phyloP scores from a whole-genome alignment of 2,329 filamentous ascomycete species.

The Allantophomopsis cytisporea region DNA sequence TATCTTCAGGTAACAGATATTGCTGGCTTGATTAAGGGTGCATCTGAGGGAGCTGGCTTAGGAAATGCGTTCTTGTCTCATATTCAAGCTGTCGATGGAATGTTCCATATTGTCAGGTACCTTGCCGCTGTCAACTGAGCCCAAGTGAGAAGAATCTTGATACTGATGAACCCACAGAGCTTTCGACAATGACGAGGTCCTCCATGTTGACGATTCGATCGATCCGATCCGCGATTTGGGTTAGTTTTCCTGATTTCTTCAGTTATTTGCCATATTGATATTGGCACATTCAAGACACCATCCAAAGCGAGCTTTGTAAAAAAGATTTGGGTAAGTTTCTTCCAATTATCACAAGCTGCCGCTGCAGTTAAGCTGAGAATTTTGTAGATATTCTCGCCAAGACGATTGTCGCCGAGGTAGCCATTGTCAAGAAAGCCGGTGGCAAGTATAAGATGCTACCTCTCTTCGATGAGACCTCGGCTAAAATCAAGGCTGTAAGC shows the following conservation, averaged over 20 bases:
- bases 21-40: slow-evolving; percentile 29
- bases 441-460: slow-evolving; percentile 31
- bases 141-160: neutral
- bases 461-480: slow-evolving; percentile 27
- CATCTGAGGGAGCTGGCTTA: slow-evolving; percentile 27
- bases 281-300: slow-evolving; percentile 17
- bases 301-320: slow-evolving; percentile 25
- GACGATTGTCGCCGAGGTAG: slow-evolving; percentile 24
- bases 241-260: slow-evolving; percentile 11
- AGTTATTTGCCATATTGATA: slow-evolving; percentile 2
- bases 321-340: slow-evolving; percentile 22
- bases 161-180: slow-evolving; percentile 12
- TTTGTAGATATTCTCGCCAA: slow-evolving; percentile 23
- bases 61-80: slow-evolving; percentile 31
- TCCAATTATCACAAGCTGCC: neutral
- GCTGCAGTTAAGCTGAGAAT: neutral
- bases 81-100: slow-evolving; percentile 30
- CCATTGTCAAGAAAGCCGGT: slow-evolving; percentile 25
- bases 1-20: slow-evolving; percentile 31
- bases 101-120: slow-evolving; percentile 29
- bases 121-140: neutral
- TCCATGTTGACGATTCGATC: slow-evolving; percentile 31
- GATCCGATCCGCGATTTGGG: slow-evolving; percentile 28
- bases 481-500: slow-evolving; percentile 23
- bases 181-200: slow-evolving; percentile 29